Percentiles rank a stretch among this genome's conserved stretches.
Evolutionary conservation across 208 protist species (phyloP).

Genomic region (Wallacemonas sp.): DNA sequence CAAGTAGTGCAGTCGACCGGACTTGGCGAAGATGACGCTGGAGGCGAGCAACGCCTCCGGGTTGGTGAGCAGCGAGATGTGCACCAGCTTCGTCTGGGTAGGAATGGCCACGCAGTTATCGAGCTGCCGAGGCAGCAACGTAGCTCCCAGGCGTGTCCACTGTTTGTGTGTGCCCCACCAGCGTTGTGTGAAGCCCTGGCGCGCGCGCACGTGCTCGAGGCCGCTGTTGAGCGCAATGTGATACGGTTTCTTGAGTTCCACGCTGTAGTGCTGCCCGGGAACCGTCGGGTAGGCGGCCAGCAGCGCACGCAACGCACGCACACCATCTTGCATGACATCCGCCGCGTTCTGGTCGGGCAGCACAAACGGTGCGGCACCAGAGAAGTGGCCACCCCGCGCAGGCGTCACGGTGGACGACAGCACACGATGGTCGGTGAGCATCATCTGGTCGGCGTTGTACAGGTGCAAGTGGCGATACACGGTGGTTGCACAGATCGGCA

Average conservation of each 20-base stretch:
- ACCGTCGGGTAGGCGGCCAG: background rate
- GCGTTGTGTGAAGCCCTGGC: constrained; percentile 40
- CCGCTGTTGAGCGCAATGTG: background rate
- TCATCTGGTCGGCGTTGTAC: constrained; percentile 62
- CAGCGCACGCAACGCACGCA: constrained; percentile 13
- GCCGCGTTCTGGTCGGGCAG: background rate
- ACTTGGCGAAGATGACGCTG: constrained; percentile 48
- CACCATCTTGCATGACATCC: constrained; percentile 13
- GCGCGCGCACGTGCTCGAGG: constrained; percentile 25
- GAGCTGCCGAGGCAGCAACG: constrained; percentile 12
- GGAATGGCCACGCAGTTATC: constrained; percentile 24
- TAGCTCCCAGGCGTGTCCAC: constrained; percentile 35
- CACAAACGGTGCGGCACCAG: background rate
- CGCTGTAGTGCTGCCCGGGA: constrained; percentile 14
- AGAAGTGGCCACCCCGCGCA: background rate
- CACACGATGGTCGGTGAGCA: background rate
- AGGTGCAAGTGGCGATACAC: constrained; percentile 34
- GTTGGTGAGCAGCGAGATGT: constrained; percentile 74
- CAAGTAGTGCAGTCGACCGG: constrained; percentile 14
- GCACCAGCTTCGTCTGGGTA: constrained; percentile 41
- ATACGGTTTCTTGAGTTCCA: constrained; percentile 28
- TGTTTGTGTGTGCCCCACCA: constrained; percentile 66
- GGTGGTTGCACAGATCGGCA: constrained; percentile 41
- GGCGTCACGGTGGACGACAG: background rate
- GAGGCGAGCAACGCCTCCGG: constrained; percentile 40